Conservation (phyloP, 2,329 filamentous ascomycete genomes). For the Trichoderma sp. region DNA sequence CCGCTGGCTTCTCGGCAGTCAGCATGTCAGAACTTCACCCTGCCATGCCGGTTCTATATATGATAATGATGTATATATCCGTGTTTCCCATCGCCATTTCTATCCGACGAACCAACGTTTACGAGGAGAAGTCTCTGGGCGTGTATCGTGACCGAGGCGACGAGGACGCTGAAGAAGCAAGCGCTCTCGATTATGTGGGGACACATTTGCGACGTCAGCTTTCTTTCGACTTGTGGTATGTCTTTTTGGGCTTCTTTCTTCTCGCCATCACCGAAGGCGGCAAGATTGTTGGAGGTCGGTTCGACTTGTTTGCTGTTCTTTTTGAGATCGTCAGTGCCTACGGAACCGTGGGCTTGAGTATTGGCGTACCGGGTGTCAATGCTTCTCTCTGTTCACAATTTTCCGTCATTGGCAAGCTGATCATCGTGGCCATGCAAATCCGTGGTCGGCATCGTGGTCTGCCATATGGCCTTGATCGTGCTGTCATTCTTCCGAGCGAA, state of each 20-base stretch:
- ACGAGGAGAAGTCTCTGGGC: conserved; percentile 85
- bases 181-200: conserved; percentile 79
- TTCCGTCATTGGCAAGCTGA: conserved; percentile 67
- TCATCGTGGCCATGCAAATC: conserved; percentile 69
- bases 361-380: conserved; percentile 77
- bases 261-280: conserved; percentile 84
- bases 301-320: conserved; percentile 69
- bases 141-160: conserved; percentile 60
- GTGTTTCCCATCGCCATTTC: conserved; percentile 96
- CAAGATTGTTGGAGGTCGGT: conserved; percentile 63
- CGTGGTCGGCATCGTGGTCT: conserved; percentile 69
- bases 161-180: conserved; percentile 51
- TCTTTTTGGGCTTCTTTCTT: conserved; percentile 91
- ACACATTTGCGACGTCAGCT: conserved; percentile 90
- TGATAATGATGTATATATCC: conserved; percentile 99
- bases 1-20: conserved; percentile 84
- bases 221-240: conserved; percentile 97
- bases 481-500: conserved; percentile 60
- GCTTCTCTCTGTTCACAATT: conserved; percentile 85
- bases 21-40: conserved; percentile 79
- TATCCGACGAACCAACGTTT: conserved; percentile 91
- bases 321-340: conserved; percentile 92
- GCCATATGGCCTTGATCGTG: conserved; percentile 66
- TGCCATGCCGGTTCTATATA: conserved; percentile 87
- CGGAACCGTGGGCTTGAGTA: conserved; percentile 87